A percentile compares a stretch with the other conserved stretches of the same genome.
Conservation (phyloP, 495 filamentous ascomycete species). For the Extremus antarcticus region DNA sequence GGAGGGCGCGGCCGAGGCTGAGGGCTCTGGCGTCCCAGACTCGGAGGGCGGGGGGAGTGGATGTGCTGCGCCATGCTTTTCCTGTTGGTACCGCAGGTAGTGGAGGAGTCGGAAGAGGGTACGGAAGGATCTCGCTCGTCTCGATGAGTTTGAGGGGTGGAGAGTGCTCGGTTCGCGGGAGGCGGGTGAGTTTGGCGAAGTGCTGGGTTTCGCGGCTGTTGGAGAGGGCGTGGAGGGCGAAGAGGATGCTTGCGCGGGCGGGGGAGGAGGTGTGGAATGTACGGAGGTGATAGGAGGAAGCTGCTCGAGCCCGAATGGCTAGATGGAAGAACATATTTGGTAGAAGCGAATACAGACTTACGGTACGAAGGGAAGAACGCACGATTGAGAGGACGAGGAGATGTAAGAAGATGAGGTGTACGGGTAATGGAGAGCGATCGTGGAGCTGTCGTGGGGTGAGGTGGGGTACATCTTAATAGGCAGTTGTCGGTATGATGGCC, state of each 20-base stretch:
- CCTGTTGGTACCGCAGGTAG: not conserved
- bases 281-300: not conserved
- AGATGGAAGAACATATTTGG: not conserved
- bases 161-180: constrained; percentile 15
- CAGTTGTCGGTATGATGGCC: not conserved
- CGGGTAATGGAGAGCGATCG: not conserved
- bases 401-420: not conserved
- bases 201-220: constrained; percentile 18
- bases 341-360: not conserved
- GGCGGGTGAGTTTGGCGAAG: constrained; percentile 14
- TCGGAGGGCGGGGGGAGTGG: not conserved
- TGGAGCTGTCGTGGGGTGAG: not conserved
- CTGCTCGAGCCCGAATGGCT: too few relatives aligned
- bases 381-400: not conserved
- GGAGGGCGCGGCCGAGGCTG: constrained; percentile 1
- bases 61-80: too few relatives aligned
- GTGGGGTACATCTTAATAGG: not conserved
- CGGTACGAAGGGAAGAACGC: not conserved
- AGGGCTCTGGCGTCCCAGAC: constrained; percentile 10
- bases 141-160: constrained; percentile 17
- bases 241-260: constrained; percentile 6
- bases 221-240: constrained; percentile 10
- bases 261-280: constrained; percentile 7
- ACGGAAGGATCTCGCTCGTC: constrained; percentile 12
- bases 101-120: constrained; percentile 4